phyloP scores from a whole-genome alignment of 768 basidiomycete genomes.

The Termitomyces sp. region DNA sequence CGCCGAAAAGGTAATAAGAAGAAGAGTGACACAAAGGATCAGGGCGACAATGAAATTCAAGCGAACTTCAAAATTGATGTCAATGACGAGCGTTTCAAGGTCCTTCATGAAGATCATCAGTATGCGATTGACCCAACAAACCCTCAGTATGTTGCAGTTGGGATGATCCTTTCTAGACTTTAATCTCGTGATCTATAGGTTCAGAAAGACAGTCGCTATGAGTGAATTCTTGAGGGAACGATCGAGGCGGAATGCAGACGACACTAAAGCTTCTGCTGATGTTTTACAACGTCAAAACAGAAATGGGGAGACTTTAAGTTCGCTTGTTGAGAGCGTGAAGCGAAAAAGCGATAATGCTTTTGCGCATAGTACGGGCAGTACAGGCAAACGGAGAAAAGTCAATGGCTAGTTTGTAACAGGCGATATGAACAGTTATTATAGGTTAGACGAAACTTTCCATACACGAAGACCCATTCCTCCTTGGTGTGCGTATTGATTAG shows the following conservation, averaged over 20 bases:
- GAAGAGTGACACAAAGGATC: constrained; percentile 31
- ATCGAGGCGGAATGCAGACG: constrained; percentile 51
- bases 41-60: constrained; percentile 64
- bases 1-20: constrained; percentile 40
- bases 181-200: constrained; percentile 41
- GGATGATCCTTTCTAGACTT: background rate
- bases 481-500: background rate
- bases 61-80: constrained; percentile 82
- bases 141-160: constrained; percentile 66
- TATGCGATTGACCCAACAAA: constrained; percentile 96
- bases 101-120: constrained; percentile 81
- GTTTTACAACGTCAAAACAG: constrained; percentile 5
- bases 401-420: constrained; percentile 2
- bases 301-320: constrained; percentile 41
- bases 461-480: background rate
- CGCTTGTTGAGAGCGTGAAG: constrained; percentile 84
- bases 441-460: background rate
- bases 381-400: constrained; percentile 38
- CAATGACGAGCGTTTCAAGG: constrained; percentile 83
- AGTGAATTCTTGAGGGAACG: constrained; percentile 77
- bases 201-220: constrained; percentile 93
- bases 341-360: constrained; percentile 50
- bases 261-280: constrained; percentile 14
- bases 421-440: background rate
- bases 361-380: constrained; percentile 23